Percentiles rank a stretch among this genome's conserved stretches.
Conservation (phyloP, 1,284 basidiomycete genomes). For the Anthracocystis walkeri region DNA sequence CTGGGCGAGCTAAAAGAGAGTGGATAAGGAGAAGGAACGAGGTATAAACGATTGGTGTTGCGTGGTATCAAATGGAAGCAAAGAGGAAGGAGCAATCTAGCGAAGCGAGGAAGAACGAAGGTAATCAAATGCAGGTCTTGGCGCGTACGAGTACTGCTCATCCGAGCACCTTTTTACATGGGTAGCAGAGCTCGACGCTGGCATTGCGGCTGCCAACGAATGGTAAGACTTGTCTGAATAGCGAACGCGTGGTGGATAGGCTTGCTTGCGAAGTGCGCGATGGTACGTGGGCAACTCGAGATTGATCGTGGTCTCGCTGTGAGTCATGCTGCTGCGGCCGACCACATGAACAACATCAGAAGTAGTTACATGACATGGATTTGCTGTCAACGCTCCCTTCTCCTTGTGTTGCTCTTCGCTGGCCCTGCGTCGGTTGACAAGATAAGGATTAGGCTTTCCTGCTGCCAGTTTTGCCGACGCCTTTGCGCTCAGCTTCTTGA, state of each 20-base stretch:
- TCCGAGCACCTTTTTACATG: not conserved
- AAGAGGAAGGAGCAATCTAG: not conserved
- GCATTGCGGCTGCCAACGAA: not conserved
- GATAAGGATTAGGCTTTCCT: not conserved
- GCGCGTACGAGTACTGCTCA: not conserved
- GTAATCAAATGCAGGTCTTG: not conserved
- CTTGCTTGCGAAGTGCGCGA: conserved; percentile 34
- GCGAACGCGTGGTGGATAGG: conserved; percentile 33
- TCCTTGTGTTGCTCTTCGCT: not conserved
- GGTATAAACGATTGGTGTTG: conserved; percentile 1
- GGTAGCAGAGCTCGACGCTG: not conserved
- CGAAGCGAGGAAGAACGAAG: not conserved
- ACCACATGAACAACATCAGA: not conserved
- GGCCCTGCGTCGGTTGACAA: not conserved
- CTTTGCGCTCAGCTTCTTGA: conserved; percentile 15
- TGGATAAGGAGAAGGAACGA: too few relatives aligned
- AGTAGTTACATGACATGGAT: not conserved
- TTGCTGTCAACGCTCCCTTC: not conserved
- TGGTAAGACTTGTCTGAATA: conserved; percentile 2
- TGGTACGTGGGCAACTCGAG: conserved; percentile 25
- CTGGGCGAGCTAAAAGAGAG: too few relatives aligned
- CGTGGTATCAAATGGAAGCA: not conserved
- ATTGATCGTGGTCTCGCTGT: not conserved
- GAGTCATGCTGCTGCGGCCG: not conserved
- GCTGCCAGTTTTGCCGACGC: not conserved